These are phyloP conservation scores for Brassica nigra DNA, from an alignment of 345 rosid species.

Conservation along the genomic window DNA sequence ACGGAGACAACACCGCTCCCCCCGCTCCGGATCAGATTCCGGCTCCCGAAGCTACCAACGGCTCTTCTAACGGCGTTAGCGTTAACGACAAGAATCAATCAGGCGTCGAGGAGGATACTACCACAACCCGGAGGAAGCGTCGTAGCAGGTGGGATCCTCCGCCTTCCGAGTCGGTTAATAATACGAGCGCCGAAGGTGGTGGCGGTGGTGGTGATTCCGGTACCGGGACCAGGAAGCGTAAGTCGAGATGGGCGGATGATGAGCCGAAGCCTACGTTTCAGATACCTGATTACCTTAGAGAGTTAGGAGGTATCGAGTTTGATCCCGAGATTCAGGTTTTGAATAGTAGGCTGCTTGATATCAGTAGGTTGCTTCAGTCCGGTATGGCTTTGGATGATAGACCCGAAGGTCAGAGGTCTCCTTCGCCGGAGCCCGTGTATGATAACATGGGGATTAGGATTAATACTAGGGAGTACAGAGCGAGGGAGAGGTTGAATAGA, in stretches of 20 bases:
- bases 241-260: conserved; percentile 91
- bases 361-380: conserved; percentile 77
- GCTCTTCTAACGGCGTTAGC: conserved; percentile 51
- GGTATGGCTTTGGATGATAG: conserved; percentile 83
- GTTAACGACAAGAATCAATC: conserved; percentile 69
- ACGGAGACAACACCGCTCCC: not conserved
- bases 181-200: conserved; percentile 29
- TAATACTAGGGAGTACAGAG: conserved; percentile 84
- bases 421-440: conserved; percentile 93
- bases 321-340: conserved; percentile 90
- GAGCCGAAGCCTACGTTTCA: conserved; percentile 86
- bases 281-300: conserved; percentile 92
- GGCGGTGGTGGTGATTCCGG: conserved; percentile 45
- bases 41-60: conserved; percentile 19
- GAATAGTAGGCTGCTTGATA: conserved; percentile 82
- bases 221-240: conserved; percentile 68
- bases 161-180: conserved; percentile 48
- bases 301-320: conserved; percentile 90
- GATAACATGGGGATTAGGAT: conserved; percentile 94
- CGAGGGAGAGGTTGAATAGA: conserved; percentile 79
- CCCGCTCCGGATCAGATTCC: conserved; percentile 26
- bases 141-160: conserved; percentile 90
- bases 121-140: conserved; percentile 66
- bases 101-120: conserved; percentile 49
- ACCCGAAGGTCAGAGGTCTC: conserved; percentile 91